phyloP scores from a whole-genome alignment of 1,284 basidiomycete genomes.

The Entoloma clypeatum region DNA sequence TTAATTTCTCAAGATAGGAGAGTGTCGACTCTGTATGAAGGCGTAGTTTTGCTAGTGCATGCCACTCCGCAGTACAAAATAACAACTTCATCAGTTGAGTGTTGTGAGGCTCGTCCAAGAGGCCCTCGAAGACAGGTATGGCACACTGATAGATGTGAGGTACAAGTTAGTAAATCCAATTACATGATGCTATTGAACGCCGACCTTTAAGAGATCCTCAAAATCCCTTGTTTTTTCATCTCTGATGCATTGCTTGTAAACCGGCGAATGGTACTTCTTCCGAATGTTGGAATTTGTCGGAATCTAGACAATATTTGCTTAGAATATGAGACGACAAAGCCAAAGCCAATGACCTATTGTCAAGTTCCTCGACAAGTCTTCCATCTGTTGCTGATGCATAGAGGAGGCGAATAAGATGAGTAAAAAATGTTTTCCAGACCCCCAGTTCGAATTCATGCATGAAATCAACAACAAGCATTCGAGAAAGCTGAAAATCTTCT shows the following conservation, averaged over 20 bases:
- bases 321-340: background rate
- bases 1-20: constrained; percentile 18
- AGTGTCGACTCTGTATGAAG: constrained; percentile 31
- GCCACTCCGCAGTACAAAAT: constrained; percentile 29
- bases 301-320: constrained; percentile 11
- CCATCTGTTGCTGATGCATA: constrained; percentile 11
- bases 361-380: constrained; percentile 19
- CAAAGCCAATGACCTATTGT: constrained; percentile 19
- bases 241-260: constrained; percentile 27
- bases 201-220: too few species aligned
- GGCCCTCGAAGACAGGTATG: constrained; percentile 35
- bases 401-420: constrained; percentile 23
- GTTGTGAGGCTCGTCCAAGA: constrained; percentile 29
- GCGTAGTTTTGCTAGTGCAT: constrained; percentile 34
- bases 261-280: constrained; percentile 23
- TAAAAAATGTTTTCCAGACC: constrained; percentile 25
- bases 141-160: constrained; percentile 25
- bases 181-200: too few species aligned
- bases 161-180: too few species aligned
- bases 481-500: constrained; percentile 10
- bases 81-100: constrained; percentile 25
- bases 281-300: constrained; percentile 24
- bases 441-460: constrained; percentile 28
- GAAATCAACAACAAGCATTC: constrained; percentile 22
- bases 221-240: constrained; percentile 29